Conservation (phyloP, 345 rosid species). For the Rhodomyrtus tomentosa region DNA sequence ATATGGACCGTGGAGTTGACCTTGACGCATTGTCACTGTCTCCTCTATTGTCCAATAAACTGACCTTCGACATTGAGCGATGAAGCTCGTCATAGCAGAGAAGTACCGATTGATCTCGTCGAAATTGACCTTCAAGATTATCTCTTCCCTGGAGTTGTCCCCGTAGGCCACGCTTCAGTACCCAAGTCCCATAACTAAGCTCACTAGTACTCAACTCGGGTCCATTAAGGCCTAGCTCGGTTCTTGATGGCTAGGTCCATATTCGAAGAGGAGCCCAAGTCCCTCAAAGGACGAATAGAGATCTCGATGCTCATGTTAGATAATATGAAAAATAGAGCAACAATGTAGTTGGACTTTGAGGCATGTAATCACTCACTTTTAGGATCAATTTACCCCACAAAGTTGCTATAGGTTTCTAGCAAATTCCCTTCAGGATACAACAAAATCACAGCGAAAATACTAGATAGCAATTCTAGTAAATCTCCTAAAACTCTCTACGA, state of each 20-base stretch:
- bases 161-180: slow-evolving; percentile 19
- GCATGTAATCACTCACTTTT: too few relatives aligned
- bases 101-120: slow-evolving; percentile 59
- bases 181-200: neutral
- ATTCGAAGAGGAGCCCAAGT: neutral
- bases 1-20: slow-evolving; percentile 57
- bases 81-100: slow-evolving; percentile 69
- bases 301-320: fast-evolving
- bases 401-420: too few relatives aligned
- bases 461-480: neutral
- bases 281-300: neutral
- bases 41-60: slow-evolving; percentile 13
- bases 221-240: neutral
- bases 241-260: neutral
- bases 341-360: too few relatives aligned
- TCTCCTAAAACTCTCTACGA: too few relatives aligned
- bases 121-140: slow-evolving; percentile 70
- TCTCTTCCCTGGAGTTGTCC: slow-evolving; percentile 62
- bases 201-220: neutral
- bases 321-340: too few relatives aligned
- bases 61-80: slow-evolving; percentile 21
- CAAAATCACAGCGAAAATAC: neutral
- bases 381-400: too few relatives aligned
- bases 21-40: slow-evolving; percentile 3
- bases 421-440: too few relatives aligned